A percentile compares a stretch with the other conserved stretches of the same genome.
Evolutionary conservation across 2,329 filamentous ascomycete species (phyloP).

Genomic region (Alternaria consortialis): DNA sequence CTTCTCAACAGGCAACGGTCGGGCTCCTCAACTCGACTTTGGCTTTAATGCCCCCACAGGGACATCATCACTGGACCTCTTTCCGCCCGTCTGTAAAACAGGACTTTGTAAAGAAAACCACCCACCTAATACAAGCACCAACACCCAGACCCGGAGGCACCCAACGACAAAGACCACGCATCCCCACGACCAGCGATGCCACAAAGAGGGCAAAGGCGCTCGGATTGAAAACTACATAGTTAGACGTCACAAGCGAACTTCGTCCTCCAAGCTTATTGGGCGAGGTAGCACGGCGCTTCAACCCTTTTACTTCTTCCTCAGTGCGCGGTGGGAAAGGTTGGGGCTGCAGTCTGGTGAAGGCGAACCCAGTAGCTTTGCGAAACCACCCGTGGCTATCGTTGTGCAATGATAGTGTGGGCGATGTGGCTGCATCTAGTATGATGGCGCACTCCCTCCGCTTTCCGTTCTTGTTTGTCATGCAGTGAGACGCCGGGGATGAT

Average conservation of each 20-base stretch:
- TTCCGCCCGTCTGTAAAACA: conserved; percentile 24
- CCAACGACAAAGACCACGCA: conserved; percentile 41
- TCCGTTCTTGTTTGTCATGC: conserved; percentile 47
- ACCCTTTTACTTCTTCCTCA: conserved; percentile 47
- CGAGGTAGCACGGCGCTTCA: conserved; percentile 38
- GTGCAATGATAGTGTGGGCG: conserved; percentile 29
- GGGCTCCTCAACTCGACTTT: conserved; percentile 46
- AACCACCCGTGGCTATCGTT: conserved; percentile 17
- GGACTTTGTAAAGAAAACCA: conserved; percentile 17
- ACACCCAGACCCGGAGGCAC: conserved; percentile 13
- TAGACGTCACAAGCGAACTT: conserved; percentile 38
- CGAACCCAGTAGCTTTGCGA: conserved; percentile 29
- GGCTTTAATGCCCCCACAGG: conserved; percentile 45
- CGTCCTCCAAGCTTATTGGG: conserved; percentile 25
- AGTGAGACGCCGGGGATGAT: conserved; percentile 31
- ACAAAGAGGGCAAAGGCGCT: conserved; percentile 35
- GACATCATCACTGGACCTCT: conserved; percentile 48
- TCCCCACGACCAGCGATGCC: conserved; percentile 29
- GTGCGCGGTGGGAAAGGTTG: conserved; percentile 40
- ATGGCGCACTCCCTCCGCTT: conserved; percentile 46
- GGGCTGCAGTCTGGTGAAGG: conserved; percentile 14
- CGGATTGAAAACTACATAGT: conserved; percentile 50
- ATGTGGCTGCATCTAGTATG: conserved; percentile 34
- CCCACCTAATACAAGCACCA: conserved; percentile 22
- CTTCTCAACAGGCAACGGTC: conserved; percentile 22